Percentiles rank a stretch among this genome's conserved stretches.
These are phyloP conservation scores for Didymella lethalis DNA, from an alignment of 2,329 filamentous ascomycete genomes.

Conservation along the genomic window DNA sequence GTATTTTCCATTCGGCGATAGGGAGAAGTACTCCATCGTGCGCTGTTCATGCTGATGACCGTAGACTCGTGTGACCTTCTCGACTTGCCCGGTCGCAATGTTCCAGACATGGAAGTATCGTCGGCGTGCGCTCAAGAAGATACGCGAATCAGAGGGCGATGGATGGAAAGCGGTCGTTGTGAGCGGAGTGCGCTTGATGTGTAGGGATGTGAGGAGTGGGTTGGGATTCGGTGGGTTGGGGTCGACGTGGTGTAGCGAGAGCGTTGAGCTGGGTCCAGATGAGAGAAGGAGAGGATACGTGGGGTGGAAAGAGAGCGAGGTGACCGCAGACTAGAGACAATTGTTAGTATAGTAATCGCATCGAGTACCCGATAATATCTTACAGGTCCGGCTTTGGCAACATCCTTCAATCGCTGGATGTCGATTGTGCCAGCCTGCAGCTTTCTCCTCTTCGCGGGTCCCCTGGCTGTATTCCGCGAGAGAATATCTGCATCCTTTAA, in stretches of 20 bases:
- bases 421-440: constrained; percentile 87
- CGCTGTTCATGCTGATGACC: constrained; percentile 83
- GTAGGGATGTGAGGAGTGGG: constrained; percentile 87
- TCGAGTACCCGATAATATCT: constrained; percentile 28
- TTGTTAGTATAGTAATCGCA: constrained; percentile 24
- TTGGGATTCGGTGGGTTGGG: constrained; percentile 80
- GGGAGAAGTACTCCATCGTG: constrained; percentile 87
- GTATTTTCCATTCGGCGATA: constrained; percentile 85
- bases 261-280: constrained; percentile 81
- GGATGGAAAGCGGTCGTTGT: constrained; percentile 81
- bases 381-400: constrained; percentile 76
- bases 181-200: constrained; percentile 84
- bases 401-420: constrained; percentile 87
- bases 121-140: constrained; percentile 87
- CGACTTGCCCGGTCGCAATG: constrained; percentile 78
- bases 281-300: constrained; percentile 87
- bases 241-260: constrained; percentile 89
- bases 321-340: constrained; percentile 69
- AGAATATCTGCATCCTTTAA: constrained; percentile 78
- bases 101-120: constrained; percentile 97
- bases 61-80: constrained; percentile 79
- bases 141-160: constrained; percentile 72
- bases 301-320: constrained; percentile 88
- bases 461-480: constrained; percentile 59
- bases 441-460: constrained; percentile 68